Percentiles rank a stretch among this genome's conserved stretches.
These are phyloP conservation scores for Microbotryum silenes-acaulis DNA, from an alignment of 1,284 basidiomycete species.

Conservation along the genomic window DNA sequence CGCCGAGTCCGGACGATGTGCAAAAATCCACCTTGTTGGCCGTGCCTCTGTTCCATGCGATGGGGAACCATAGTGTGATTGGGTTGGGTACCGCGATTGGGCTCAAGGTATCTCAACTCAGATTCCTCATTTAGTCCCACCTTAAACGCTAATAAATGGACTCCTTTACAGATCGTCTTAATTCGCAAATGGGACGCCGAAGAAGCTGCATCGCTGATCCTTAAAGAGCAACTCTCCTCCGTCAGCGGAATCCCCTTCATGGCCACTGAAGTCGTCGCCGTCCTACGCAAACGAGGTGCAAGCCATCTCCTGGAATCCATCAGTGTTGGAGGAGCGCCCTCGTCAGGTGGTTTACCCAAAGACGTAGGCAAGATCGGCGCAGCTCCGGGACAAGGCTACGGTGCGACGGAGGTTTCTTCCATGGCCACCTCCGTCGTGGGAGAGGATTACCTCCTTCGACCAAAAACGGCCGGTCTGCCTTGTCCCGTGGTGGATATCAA, in stretches of 20 bases:
- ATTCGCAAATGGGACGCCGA: slow-evolving; percentile 54
- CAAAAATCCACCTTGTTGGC: slow-evolving; percentile 47
- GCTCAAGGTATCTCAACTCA: slow-evolving; percentile 39
- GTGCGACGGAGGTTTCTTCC: slow-evolving; percentile 32
- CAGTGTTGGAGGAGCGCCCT: slow-evolving; percentile 48
- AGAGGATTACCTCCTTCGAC: slow-evolving; percentile 45
- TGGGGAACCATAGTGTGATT: slow-evolving; percentile 44
- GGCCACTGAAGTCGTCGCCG: slow-evolving; percentile 51
- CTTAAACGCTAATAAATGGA: too few relatives aligned
- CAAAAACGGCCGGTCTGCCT: slow-evolving; percentile 27
- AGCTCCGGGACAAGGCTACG: slow-evolving; percentile 51
- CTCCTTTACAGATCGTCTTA: slow-evolving; percentile 39
- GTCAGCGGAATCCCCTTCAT: slow-evolving; percentile 55
- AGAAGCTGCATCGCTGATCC: slow-evolving; percentile 48
- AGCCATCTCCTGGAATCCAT: slow-evolving; percentile 42
- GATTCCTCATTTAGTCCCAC: too few relatives aligned
- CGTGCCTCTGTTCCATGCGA: slow-evolving; percentile 51
- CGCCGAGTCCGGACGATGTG: slow-evolving; percentile 38
- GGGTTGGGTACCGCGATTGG: slow-evolving; percentile 48
- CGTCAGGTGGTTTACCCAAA: slow-evolving; percentile 27
- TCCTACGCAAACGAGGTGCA: slow-evolving; percentile 20
- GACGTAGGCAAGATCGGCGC: slow-evolving; percentile 24
- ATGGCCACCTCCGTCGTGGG: slow-evolving; percentile 45
- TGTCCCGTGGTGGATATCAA: slow-evolving; percentile 28
- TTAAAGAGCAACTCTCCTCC: slow-evolving; percentile 45